Base-by-base conservation (phyloP, 176 grass and related monocot species). In the Elaeis guineensis region DNA sequence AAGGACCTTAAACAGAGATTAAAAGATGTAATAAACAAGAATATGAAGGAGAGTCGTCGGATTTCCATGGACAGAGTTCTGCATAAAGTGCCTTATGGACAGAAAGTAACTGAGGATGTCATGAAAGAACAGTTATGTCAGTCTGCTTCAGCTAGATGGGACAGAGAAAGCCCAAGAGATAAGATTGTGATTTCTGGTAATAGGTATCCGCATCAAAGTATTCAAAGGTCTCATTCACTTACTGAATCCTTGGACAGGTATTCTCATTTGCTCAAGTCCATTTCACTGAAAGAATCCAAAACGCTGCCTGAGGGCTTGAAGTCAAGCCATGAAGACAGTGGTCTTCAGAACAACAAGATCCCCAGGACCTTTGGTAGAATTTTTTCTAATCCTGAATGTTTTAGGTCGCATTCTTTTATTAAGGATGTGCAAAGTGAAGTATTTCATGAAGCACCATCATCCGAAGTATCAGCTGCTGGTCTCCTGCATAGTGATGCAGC, bases 21-120 rank as follows among this genome's bases (percentile, higher is more conserved):
- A 59, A 11, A 24, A 21, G 57, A 54, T 54, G 11, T 62, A 63
- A 39, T 62, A n/a, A 52, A 22, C 59, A 65, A 64, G 60, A 73
- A 50, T 20, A 51, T 30, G 57, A 98, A 89, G 77, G 82, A 59
- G 61, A 76, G 80, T 67, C 88, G 67, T 48, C 84, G 85, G 63
- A 99, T 99, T 61, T 85, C 85, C 61, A 93, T 89, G 85, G 88
- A 99, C 65, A 76, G 88, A 6, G 3, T 99, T 49, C 74, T 99
- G 63, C 88, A 99, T 32, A 99, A 83, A 71, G 68, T 99, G 12
- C 94, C 94, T 21, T 93, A 99, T 66, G 94, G 94, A 28, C 69
- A 77, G 66, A 93, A 81, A 44, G 21, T 69, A 26, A 23, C 73
- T 25, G 77, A 60, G 75, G 69, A 89, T 5, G 52, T 64, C n/a